Conservation (phyloP, 164 flowering plant genomes). For the Nymphaea thermarum region DNA sequence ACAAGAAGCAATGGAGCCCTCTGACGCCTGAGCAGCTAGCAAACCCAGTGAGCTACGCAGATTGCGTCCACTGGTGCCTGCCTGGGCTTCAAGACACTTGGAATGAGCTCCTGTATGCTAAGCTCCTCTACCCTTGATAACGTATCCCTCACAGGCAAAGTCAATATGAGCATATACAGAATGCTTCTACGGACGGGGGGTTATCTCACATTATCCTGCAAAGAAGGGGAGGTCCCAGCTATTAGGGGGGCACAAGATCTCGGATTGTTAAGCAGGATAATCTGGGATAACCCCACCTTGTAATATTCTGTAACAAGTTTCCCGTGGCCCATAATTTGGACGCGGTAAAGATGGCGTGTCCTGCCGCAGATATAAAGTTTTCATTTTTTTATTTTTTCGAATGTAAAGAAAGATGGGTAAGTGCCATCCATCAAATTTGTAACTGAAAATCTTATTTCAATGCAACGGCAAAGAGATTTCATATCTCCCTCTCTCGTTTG, state of each 20-base stretch:
- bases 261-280: background rate
- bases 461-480: too few relatives aligned
- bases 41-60: slow-evolving; percentile 46
- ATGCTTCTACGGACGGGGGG: background rate
- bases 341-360: too few relatives aligned
- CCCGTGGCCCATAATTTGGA: too few relatives aligned
- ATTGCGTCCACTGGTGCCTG: slow-evolving; percentile 84
- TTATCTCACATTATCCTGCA: background rate
- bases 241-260: background rate
- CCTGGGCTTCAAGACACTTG: slow-evolving; percentile 87
- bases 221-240: background rate
- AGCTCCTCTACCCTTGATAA: slow-evolving; percentile 11
- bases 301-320: too few relatives aligned
- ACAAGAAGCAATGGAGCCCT: slow-evolving; percentile 50
- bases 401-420: too few relatives aligned
- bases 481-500: too few relatives aligned
- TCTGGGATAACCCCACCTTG: background rate
- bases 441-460: too few relatives aligned
- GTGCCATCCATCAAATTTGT: too few relatives aligned
- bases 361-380: too few relatives aligned
- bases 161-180: too few relatives aligned
- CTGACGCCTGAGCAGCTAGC: slow-evolving; percentile 30
- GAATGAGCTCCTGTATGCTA: slow-evolving; percentile 62
- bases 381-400: too few relatives aligned
- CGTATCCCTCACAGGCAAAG: background rate